These are phyloP conservation scores for Amphibolis antarctica DNA, from an alignment of 106 monocot species.

Conservation along the genomic window DNA sequence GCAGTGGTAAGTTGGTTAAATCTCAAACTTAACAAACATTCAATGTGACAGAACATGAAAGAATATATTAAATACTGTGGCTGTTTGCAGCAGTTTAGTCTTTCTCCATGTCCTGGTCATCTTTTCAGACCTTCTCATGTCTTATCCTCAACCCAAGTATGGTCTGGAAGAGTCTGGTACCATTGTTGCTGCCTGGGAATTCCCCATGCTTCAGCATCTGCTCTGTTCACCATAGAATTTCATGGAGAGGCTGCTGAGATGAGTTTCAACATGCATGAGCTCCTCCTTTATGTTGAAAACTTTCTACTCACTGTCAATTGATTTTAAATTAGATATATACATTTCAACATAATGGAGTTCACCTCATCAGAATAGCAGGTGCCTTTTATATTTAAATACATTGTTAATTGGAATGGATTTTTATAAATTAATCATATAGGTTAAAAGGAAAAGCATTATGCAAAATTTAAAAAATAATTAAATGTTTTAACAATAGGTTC, in stretches of 20 bases:
- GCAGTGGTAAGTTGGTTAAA: too few species aligned
- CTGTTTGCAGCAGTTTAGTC: too few species aligned
- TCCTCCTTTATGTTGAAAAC: constrained; percentile 82
- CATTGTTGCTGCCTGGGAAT: constrained; percentile 84
- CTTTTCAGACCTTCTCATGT: constrained; percentile 13
- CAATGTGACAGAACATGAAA: too few species aligned
- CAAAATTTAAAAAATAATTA: too few species aligned
- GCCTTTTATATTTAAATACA: too few species aligned
- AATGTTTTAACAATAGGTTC: too few species aligned
- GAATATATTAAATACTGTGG: too few species aligned
- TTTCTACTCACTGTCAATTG: constrained; percentile 85
- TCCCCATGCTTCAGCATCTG: constrained; percentile 77
- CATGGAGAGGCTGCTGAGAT: constrained; percentile 67
- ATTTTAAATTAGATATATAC: background rate
- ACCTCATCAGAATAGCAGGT: constrained; percentile 61
- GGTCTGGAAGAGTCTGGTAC: constrained; percentile 78
- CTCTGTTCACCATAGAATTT: constrained; percentile 82
- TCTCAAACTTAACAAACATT: too few species aligned
- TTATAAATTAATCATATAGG: too few species aligned
- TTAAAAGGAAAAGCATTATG: too few species aligned
- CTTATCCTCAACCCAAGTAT: constrained; percentile 70
- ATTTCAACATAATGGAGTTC: background rate
- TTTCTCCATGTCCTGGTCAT: too few species aligned
- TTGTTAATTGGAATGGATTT: too few species aligned
- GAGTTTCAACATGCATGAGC: constrained; percentile 81